phyloP scores from a whole-genome alignment of 1,284 basidiomycete species.

The Limonomyces culmigenus region DNA sequence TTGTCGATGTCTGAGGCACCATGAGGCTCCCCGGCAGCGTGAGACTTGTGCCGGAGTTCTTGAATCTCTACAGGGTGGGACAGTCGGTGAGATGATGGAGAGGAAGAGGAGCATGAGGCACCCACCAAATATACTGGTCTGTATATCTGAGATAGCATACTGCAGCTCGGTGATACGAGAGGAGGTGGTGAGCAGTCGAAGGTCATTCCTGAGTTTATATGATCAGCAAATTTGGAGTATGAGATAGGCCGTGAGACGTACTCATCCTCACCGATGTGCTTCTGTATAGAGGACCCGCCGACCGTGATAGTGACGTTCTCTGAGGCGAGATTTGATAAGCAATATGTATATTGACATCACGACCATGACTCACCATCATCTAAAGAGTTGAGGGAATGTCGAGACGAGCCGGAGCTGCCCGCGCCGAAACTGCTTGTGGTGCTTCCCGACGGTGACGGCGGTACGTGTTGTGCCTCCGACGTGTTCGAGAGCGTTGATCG shows the following conservation, averaged over 20 bases:
- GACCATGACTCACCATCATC: no score
- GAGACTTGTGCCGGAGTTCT: slow-evolving; percentile 67
- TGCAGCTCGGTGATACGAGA: slow-evolving; percentile 71
- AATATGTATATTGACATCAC: no score
- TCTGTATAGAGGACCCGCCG: slow-evolving; percentile 25
- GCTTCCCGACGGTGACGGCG: no score
- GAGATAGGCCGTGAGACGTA: slow-evolving; percentile 15
- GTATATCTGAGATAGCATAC: slow-evolving; percentile 69
- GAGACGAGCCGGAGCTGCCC: no score
- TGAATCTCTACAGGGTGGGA: slow-evolving; percentile 47
- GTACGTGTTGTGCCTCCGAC: no score
- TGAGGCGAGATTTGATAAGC: no score
- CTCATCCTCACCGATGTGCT: slow-evolving; percentile 41
- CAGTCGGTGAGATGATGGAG: slow-evolving; percentile 2
- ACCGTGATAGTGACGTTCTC: slow-evolving; percentile 55
- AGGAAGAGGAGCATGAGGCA: slow-evolving; percentile 4
- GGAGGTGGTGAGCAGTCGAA: slow-evolving; percentile 59
- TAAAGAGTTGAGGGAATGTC: no score
- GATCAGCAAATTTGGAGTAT: slow-evolving; percentile 6
- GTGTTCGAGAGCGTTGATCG: no score
- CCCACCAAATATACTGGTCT: slow-evolving; percentile 72
- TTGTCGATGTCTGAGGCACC: slow-evolving; percentile 57
- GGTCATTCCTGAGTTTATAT: slow-evolving; percentile 44
- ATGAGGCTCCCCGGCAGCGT: slow-evolving; percentile 37
- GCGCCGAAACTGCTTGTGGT: no score